phyloP scores from a whole-genome alignment of 2,329 filamentous ascomycete genomes.

The Stemphylium beticola region DNA sequence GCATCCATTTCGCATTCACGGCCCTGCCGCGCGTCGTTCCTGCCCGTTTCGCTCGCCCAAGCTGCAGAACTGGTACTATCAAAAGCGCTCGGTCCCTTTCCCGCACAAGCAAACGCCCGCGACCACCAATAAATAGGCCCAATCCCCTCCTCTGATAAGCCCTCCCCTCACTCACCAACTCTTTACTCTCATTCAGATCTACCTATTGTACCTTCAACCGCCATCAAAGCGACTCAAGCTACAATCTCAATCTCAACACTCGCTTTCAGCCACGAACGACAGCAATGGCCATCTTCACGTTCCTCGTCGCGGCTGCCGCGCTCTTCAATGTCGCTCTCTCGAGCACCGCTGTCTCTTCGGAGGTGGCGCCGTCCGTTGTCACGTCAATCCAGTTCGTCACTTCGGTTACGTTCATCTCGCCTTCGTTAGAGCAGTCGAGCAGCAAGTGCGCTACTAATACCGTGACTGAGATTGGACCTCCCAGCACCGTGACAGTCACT shows the following conservation, averaged over 20 bases:
- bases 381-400: conserved; percentile 10
- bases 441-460: conserved; percentile 3
- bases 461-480: conserved; percentile 1
- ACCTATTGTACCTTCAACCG: neutral
- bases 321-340: conserved; percentile 12
- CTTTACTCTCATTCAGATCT: conserved; percentile 3
- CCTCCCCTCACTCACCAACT: neutral
- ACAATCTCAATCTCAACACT: conserved; percentile 5
- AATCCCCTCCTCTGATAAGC: neutral
- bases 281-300: conserved; percentile 13
- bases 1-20: neutral
- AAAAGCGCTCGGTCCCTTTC: conserved; percentile 2
- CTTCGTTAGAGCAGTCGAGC: neutral
- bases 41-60: neutral
- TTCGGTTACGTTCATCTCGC: neutral
- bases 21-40: neutral
- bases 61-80: conserved; percentile 1
- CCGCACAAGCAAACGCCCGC: conserved; percentile 6
- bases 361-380: neutral
- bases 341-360: conserved; percentile 9
- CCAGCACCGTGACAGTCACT: conserved; percentile 2
- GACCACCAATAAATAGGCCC: conserved; percentile 2
- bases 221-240: neutral
- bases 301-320: conserved; percentile 1
- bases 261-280: neutral